Base-by-base conservation (phyloP, 768 basidiomycete species). In the Polyporus arcularius region DNA sequence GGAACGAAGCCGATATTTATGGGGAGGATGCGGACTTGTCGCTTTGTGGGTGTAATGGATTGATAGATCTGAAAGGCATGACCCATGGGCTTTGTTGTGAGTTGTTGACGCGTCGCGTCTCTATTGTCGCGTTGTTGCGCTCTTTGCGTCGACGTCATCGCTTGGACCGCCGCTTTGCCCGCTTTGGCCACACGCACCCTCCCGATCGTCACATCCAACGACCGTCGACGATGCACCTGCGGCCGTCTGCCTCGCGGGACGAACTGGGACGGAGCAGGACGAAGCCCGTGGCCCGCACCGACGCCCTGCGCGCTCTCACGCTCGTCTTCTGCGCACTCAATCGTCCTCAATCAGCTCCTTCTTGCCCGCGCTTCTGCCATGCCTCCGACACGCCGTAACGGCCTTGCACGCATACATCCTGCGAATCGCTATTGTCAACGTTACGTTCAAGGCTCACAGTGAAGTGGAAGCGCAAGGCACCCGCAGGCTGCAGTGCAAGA, bases 21-120 rank as follows among this genome's bases (percentile, higher is more conserved):
- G 21, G 40, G 43, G 26, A 12, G 21, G 26, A 14, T 10, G 21
- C 18, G 38, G 9, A 28, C 21, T 30, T 7, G 38, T 38, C 9
- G 59, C 60, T 62, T 62, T 61, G 57, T 59, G 60, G 46, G 50
- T 39, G 9, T 18, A 30, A 43, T 53, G 55, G 54, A 63, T 62
- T 56, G 55, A 58, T 65, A 54, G 57, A 54, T 49, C 62, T 58
- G 54, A 53, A 55, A 28, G 51, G 21, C 55, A 43, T 41, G 21
- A 43, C 54, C 40, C 21, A 61, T 32, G 39, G 16, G 53, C 50
- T 51, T 58, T 66, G 62, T 64, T 63, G 55, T 58, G 14, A 10
- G 12, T 32, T 64, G 57, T 66, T 66, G 65, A 64, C 65, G 65
- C 65, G 65, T 66, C 58, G 49, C 42, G 39, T 18, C n/a, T 32